Evolutionary conservation across 371 early-diverging fungal genomes (phyloP).

Genomic region (Apophysomyces trapeziformis): DNA sequence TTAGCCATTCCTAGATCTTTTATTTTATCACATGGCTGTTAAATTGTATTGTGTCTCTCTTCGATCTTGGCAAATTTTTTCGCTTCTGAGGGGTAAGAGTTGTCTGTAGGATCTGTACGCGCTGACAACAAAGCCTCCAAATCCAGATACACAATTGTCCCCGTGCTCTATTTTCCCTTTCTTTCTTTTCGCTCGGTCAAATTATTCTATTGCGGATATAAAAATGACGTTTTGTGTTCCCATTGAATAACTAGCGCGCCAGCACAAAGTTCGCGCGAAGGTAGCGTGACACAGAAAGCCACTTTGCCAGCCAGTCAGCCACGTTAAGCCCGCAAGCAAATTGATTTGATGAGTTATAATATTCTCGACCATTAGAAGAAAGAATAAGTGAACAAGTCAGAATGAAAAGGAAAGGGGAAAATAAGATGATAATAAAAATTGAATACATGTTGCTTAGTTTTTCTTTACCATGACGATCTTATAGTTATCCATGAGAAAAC

Average conservation of each 20-base stretch:
- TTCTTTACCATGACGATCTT: background rate
- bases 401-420: background rate
- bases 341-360: background rate
- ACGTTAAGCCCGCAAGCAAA: background rate
- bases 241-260: background rate
- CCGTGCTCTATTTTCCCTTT: background rate
- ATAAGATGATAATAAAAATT: background rate
- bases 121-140: background rate
- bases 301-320: constrained; percentile 4
- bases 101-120: no score
- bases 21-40: no score
- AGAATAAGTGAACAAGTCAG: background rate
- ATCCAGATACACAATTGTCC: background rate
- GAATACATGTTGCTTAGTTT: background rate
- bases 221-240: constrained; percentile 9
- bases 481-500: constrained; percentile 6
- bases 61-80: no score
- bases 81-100: no score
- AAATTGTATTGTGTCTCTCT: no score
- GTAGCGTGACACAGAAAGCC: background rate
- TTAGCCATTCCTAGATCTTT: no score
- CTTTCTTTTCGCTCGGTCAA: background rate
- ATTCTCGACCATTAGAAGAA: background rate
- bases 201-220: background rate
- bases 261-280: constrained; percentile 9